phyloP scores from a whole-genome alignment of 306 rosid genomes.

The Canavalia gladiata region DNA sequence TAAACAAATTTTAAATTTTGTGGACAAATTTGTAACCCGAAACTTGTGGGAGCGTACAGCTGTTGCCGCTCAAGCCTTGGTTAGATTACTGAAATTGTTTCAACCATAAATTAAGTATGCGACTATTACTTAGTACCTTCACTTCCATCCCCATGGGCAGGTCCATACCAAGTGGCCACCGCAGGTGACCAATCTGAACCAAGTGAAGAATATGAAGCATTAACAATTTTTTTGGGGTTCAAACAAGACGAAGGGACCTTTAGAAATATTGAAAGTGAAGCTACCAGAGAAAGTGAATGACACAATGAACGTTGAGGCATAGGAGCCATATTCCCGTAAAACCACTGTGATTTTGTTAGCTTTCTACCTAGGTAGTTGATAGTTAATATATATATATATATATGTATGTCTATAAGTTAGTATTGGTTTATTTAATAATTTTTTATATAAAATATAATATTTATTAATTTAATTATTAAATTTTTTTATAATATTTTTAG shows the following conservation, averaged over 20 bases:
- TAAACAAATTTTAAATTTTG: neutral
- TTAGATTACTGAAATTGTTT: neutral
- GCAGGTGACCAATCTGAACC: constrained; percentile 59
- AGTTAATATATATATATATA: neutral
- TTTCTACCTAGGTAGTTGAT: neutral
- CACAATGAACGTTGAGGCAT: constrained; percentile 3
- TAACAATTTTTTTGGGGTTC: constrained; percentile 55
- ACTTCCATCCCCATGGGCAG: constrained; percentile 67
- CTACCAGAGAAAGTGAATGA: constrained; percentile 11
- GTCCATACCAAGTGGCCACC: constrained; percentile 76
- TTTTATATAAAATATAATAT: too few species aligned
- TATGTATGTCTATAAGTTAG: too few species aligned
- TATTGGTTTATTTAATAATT: too few species aligned
- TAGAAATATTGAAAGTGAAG: constrained; percentile 42
- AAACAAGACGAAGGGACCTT: constrained; percentile 55
- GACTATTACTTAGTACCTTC: constrained; percentile 53
- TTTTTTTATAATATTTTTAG: too few species aligned
- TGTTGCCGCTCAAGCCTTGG: too few species aligned
- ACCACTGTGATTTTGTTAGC: neutral
- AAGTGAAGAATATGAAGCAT: constrained; percentile 45
- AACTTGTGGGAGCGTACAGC: too few species aligned
- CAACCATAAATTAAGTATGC: neutral
- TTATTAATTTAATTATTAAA: too few species aligned
- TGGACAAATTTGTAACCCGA: too few species aligned
- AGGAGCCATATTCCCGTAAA: constrained; percentile 40